These are phyloP conservation scores for Sutorius eximius DNA, from an alignment of 1,284 basidiomycete genomes.

Conservation along the genomic window DNA sequence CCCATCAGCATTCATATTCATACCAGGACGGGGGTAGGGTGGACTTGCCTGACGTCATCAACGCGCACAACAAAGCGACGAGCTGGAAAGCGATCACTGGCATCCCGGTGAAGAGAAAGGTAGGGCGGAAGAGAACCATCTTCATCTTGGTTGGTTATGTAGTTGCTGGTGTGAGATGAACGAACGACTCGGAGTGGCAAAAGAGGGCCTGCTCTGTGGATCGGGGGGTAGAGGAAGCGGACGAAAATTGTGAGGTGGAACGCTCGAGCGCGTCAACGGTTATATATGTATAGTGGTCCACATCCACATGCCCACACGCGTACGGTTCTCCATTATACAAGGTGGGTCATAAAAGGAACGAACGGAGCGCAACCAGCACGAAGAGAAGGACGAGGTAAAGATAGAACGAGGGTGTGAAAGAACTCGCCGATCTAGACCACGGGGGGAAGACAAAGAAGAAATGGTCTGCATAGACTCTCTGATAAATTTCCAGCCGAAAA, in stretches of 20 bases:
- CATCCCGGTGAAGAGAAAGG: neutral
- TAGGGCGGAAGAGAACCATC: neutral
- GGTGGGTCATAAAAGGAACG: slow-evolving; percentile 2
- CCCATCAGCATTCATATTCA: neutral
- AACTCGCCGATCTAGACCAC: neutral
- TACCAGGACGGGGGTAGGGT: neutral
- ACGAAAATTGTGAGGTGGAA: neutral
- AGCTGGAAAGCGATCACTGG: neutral
- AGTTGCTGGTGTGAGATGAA: too few species aligned
- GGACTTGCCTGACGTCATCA: neutral
- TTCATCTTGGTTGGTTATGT: neutral
- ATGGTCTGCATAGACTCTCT: neutral
- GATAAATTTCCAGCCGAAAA: neutral
- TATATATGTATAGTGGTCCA: slow-evolving; percentile 4
- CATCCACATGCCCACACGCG: too few species aligned
- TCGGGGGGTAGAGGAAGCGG: neutral
- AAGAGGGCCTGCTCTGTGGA: slow-evolving; percentile 5
- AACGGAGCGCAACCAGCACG: neutral
- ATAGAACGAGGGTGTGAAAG: neutral
- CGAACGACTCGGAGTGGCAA: neutral
- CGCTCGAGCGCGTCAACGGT: neutral
- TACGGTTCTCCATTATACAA: neutral
- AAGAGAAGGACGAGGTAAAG: neutral
- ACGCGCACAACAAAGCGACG: neutral
- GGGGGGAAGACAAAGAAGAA: neutral